Base-by-base conservation (phyloP, 352 stramenopile species). In the Globisporangium apiculatum region DNA sequence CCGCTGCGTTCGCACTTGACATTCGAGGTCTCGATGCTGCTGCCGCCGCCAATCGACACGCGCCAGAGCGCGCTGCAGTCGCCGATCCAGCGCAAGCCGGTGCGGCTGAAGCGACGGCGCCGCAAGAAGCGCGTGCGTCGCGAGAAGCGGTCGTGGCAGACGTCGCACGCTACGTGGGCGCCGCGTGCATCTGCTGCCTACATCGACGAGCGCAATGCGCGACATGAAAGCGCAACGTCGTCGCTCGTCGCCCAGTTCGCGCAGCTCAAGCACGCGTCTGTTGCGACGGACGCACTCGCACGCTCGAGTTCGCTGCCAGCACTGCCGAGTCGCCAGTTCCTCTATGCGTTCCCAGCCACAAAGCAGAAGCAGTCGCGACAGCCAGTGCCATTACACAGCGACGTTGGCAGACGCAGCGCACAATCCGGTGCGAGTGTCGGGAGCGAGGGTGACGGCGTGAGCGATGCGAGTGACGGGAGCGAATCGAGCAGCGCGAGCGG, bases 21-120 rank as follows among this genome's bases (percentile, higher is more conserved):
- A 36, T 83, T 82, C 38, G 70, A 89, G 58, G 83, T 89, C 38
- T 80, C 71, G 47, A 79, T 83, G 72, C 42, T 89, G 31, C 66
- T 88, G 15, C 78, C 78, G 10, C 47, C 58, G 8, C 75, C 78
- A 3, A 58, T 86, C 10, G 72, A 86, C 53, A 66, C 62, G 11
- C 65, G 76, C 10, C 76, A 89, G 59, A 81, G 67, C 45, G 55
- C 67, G 42, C 53, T 89, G 43, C 67, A 72, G 6, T 89, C 76
- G 36, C 74, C 74, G 14, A 79, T 89, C 51, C 65, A 63, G 5
- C 61, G 78, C 4, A 69, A 74, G 52, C 65, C 68, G 48, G 58
- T 79, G 11, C 62, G 67, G 8, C 70, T 66, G 45, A 53, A 63
- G 3, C 31, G 75, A 31, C 55, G 69, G 24, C 56, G 68, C 43